Evolutionary conservation across 805 yeast species (phyloP), one percentile per base, ranked within the genome.

Genomic region (Metschnikowia santaceciliae): DNA sequence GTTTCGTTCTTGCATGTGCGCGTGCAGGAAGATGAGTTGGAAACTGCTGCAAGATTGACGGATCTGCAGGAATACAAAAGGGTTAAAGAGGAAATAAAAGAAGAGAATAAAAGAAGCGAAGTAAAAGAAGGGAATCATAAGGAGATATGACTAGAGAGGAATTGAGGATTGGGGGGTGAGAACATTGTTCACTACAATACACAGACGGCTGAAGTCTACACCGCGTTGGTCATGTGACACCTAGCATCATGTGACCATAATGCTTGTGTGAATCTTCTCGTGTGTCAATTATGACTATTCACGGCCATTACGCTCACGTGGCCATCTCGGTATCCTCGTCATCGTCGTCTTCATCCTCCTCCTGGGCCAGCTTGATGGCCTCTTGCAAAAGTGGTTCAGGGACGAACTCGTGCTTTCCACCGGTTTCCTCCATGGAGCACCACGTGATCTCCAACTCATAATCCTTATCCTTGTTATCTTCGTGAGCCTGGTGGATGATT

Each of bases 401-500:
- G 40, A 94, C 88, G 58, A 81, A 79, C 65, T 83, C 80, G 67
- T 94, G 98, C 53, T 75, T 66, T 15, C 97, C 95, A 4, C 78
- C 79, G 6, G 97, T 92, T 63, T 86, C 92, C 30, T 80, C 78
- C 35, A 67, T 64, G 35, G 92, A 83, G 49, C 83, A 83, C 99
- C 99, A 94, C 58, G 94, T 81, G 62, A 94, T 78, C 65, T 94
- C 99, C 57, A 94, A 78, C 71, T 94, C 99, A 66, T 90, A 94
- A 53, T 91, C 98, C 70, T 92, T 94, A 67, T 94, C 99, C 70
- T 92, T 94, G 70, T 90, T 90, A 65, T 94, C 99, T 72, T 94
- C 99, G 65, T 95, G 99, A 1, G 98, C 97, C 56, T 86, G 76
- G 64, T 90, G 87, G 62, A 94, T 87, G 65, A 94, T 90, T 68